A percentile compares a stretch with the other conserved stretches of the same genome.
phyloP scores from a whole-genome alignment of 352 stramenopile species.

The Phytophthora tubulina region DNA sequence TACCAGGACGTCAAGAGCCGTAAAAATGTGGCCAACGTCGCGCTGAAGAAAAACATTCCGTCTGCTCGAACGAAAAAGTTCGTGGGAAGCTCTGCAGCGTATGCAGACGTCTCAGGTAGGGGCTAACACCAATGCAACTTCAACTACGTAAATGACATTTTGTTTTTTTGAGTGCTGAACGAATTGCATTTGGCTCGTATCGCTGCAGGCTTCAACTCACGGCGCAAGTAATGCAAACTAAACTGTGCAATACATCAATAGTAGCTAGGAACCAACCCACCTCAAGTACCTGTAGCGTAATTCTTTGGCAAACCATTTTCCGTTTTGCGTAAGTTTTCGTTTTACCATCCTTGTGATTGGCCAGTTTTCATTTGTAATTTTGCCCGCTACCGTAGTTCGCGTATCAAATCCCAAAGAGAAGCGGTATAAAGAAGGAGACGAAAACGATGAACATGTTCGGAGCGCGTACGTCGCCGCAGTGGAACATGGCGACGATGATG shows the following conservation, averaged over 20 bases:
- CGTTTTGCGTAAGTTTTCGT: too few relatives aligned
- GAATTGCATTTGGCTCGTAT: background rate
- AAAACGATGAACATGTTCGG: constrained; percentile 46
- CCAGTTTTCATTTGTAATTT: background rate
- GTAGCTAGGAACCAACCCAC: constrained; percentile 4
- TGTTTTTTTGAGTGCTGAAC: constrained; percentile 1
- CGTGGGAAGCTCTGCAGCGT: constrained; percentile 33
- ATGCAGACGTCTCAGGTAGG: constrained; percentile 41
- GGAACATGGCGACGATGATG: constrained; percentile 68
- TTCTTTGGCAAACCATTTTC: too few relatives aligned
- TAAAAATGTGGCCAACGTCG: constrained; percentile 34
- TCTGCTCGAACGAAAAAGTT: constrained; percentile 39
- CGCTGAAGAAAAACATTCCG: constrained; percentile 40
- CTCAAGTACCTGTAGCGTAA: background rate
- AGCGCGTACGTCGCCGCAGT: constrained; percentile 37
- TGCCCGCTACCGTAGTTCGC: background rate
- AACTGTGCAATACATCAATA: constrained; percentile 2
- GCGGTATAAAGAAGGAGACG: constrained; percentile 1
- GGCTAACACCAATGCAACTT: constrained; percentile 28
- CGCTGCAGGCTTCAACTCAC: constrained; percentile 36
- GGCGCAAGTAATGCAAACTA: constrained; percentile 32
- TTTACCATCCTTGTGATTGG: too few relatives aligned
- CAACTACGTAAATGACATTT: constrained; percentile 23
- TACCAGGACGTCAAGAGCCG: constrained; percentile 48
- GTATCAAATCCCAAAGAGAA: constrained; percentile 27